A percentile compares a stretch with the other conserved stretches of the same genome.
Evolutionary conservation across 1,284 basidiomycete genomes (phyloP).

Genomic region (Fereydounia khargensis): DNA sequence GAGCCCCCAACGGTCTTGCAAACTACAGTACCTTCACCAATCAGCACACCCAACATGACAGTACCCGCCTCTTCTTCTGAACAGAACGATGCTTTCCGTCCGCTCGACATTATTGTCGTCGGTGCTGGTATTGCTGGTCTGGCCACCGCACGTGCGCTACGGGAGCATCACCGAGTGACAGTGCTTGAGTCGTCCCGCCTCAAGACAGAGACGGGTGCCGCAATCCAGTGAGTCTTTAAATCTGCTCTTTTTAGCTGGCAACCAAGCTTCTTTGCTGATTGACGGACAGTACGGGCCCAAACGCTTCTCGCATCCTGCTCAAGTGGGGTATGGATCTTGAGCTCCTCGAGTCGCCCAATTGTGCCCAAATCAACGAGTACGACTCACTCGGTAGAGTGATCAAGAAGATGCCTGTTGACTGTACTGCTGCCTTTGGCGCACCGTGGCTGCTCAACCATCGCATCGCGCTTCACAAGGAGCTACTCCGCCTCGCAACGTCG

Average conservation of each 20-base stretch:
- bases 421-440: slow-evolving; percentile 22
- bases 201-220: background rate
- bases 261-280: background rate
- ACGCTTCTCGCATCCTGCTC: slow-evolving; percentile 5
- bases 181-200: background rate
- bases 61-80: too few relatives aligned
- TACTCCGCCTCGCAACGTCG: slow-evolving; percentile 34
- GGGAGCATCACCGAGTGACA: too few relatives aligned
- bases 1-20: too few relatives aligned
- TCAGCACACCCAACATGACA: too few relatives aligned
- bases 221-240: background rate
- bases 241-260: background rate
- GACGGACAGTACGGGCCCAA: slow-evolving; percentile 9
- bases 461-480: slow-evolving; percentile 50
- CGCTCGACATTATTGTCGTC: slow-evolving; percentile 3
- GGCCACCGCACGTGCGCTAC: background rate
- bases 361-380: slow-evolving; percentile 9
- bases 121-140: slow-evolving; percentile 11
- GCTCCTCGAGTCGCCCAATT: slow-evolving; percentile 7
- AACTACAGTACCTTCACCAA: too few relatives aligned
- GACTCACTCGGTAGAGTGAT: slow-evolving; percentile 3
- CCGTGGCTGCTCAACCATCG: slow-evolving; percentile 54
- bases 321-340: slow-evolving; percentile 13
- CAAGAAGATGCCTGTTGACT: slow-evolving; percentile 5
- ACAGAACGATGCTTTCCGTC: too few relatives aligned